Evolutionary conservation across 2,329 filamentous ascomycete genomes (phyloP).

Genomic region (Cladophialophora chaetospira): DNA sequence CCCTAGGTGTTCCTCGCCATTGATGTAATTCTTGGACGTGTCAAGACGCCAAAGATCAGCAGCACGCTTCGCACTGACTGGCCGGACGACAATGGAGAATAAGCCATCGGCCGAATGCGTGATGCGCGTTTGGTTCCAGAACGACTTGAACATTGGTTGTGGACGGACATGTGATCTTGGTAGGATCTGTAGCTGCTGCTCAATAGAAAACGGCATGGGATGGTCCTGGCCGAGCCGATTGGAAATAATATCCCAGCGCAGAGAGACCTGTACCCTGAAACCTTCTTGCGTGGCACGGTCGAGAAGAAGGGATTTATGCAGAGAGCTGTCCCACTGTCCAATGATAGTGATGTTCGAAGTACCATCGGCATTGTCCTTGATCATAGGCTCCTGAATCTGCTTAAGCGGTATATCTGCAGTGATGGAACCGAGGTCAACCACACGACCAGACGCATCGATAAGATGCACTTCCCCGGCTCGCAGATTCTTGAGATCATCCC

Average conservation of each 20-base stretch:
- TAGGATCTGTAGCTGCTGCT: constrained; percentile 79
- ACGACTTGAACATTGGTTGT: constrained; percentile 79
- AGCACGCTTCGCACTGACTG: constrained; percentile 84
- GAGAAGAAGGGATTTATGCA: constrained; percentile 89
- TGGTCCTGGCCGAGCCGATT: constrained; percentile 70
- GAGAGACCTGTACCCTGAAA: constrained; percentile 82
- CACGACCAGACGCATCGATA: constrained; percentile 81
- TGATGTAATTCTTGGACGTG: constrained; percentile 92
- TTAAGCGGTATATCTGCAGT: constrained; percentile 76
- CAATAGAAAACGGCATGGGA: constrained; percentile 82
- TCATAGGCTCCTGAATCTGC: constrained; percentile 73
- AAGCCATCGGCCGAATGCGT: constrained; percentile 85
- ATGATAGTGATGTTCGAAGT: constrained; percentile 81
- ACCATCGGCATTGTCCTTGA: constrained; percentile 85
- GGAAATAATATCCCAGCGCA: constrained; percentile 84
- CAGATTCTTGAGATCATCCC: constrained; percentile 78
- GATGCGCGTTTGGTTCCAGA: constrained; percentile 83
- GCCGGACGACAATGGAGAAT: constrained; percentile 83
- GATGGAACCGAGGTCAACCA: constrained; percentile 72
- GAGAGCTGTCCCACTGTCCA: constrained; percentile 96
- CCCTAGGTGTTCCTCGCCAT: constrained; percentile 83
- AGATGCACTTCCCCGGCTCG: constrained; percentile 80
- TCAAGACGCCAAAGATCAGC: constrained; percentile 96
- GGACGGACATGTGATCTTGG: constrained; percentile 82
- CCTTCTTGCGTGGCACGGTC: constrained; percentile 92